Conservation (phyloP, 768 basidiomycete genomes). For the Tulasnella sp. region DNA sequence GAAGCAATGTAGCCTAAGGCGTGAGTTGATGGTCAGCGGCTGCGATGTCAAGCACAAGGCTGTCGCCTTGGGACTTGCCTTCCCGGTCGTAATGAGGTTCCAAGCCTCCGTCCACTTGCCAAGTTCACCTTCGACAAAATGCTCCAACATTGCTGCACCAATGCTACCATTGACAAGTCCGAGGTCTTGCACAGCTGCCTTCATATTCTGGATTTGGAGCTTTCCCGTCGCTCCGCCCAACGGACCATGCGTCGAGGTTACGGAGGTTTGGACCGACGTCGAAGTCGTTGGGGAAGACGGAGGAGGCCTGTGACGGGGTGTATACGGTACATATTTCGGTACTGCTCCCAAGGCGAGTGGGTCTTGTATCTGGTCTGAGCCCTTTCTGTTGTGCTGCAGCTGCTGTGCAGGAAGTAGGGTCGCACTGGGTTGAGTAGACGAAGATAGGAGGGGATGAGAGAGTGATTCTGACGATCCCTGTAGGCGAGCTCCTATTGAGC, state of each 20-base stretch:
- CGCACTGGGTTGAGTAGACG: background rate
- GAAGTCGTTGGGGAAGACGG: conserved; percentile 36
- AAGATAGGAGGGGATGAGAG: conserved; percentile 3
- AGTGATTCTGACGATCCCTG: background rate
- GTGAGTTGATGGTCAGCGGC: background rate
- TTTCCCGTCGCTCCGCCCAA: conserved; percentile 54
- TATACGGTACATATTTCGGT: conserved; percentile 63
- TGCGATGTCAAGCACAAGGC: background rate
- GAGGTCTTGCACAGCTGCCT: conserved; percentile 54
- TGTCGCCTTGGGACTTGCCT: no score
- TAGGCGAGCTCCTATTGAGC: background rate
- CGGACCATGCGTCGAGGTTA: conserved; percentile 29
- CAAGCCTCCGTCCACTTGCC: conserved; percentile 63
- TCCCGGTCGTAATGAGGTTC: conserved; percentile 48
- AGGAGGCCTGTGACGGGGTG: conserved; percentile 48
- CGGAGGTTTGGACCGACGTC: conserved; percentile 32
- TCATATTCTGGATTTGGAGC: conserved; percentile 61
- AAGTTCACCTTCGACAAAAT: conserved; percentile 39
- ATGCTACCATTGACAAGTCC: conserved; percentile 52
- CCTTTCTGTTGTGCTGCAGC: background rate
- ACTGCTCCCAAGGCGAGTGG: conserved; percentile 17
- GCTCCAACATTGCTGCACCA: conserved; percentile 73
- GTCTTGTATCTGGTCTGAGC: conserved; percentile 1
- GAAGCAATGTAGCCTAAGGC: conserved; percentile 62
- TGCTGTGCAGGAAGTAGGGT: background rate